Evolutionary conservation across 2,329 filamentous ascomycete genomes (phyloP).

Genomic region (Daldinia sp.): DNA sequence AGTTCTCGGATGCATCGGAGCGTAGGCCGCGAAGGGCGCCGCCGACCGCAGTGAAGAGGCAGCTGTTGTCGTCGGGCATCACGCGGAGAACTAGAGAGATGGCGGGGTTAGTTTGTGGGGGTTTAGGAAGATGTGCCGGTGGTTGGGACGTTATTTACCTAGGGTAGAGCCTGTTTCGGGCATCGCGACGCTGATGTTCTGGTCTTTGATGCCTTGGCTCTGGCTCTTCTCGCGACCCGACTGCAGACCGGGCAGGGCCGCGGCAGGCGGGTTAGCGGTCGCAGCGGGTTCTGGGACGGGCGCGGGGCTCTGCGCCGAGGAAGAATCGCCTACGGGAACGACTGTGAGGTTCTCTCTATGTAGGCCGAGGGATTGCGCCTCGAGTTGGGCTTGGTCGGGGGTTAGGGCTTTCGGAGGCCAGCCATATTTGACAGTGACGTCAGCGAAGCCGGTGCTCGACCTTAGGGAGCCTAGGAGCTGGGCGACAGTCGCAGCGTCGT

Average conservation of each 20-base stretch:
- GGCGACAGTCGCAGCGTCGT: conserved; percentile 71
- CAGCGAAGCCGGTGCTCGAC: conserved; percentile 68
- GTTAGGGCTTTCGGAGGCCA: conserved; percentile 79
- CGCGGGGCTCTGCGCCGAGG: conserved; percentile 6
- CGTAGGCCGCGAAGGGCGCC: conserved; percentile 72
- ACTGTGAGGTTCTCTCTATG: conserved; percentile 62
- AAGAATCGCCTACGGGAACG: conserved; percentile 51
- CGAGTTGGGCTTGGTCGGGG: conserved; percentile 59
- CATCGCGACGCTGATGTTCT: conserved; percentile 59
- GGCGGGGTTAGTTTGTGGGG: conserved; percentile 10
- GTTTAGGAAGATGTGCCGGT: background rate
- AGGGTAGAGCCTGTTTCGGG: conserved; percentile 60
- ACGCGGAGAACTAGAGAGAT: conserved; percentile 74
- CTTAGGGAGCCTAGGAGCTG: conserved; percentile 69
- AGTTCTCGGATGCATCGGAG: conserved; percentile 46
- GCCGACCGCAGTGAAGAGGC: conserved; percentile 89
- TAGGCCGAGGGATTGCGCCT: conserved; percentile 58
- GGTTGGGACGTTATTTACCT: conserved; percentile 49
- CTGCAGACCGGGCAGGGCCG: background rate
- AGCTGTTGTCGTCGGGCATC: conserved; percentile 97
- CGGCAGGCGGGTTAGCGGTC: conserved; percentile 1
- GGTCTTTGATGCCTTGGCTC: conserved; percentile 47
- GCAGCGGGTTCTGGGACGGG: background rate
- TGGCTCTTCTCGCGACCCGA: background rate
- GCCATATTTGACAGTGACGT: conserved; percentile 83